These are phyloP conservation scores for Leccinum aurantiacum DNA, from an alignment of 768 basidiomycete species.

Conservation along the genomic window DNA sequence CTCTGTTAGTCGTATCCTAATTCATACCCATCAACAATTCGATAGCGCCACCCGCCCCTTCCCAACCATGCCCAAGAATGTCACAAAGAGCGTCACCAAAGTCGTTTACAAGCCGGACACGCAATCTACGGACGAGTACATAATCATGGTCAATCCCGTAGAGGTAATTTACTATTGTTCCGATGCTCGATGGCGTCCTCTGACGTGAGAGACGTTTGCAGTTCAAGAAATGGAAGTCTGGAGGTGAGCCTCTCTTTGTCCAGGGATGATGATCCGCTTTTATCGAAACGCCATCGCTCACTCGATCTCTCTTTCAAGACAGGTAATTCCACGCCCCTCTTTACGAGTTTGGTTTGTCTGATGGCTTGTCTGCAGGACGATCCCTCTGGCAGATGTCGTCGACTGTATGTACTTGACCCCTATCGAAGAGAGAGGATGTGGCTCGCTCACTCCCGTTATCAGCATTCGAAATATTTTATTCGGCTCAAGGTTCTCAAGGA, in stretches of 20 bases:
- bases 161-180: constrained; percentile 47
- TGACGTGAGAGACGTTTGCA: constrained; percentile 28
- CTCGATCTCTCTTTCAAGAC: constrained; percentile 43
- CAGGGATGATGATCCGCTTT: neutral
- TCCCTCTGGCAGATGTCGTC: constrained; percentile 74
- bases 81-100: constrained; percentile 62
- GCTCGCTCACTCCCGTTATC: neutral
- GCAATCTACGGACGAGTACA: constrained; percentile 71
- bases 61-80: constrained; percentile 41
- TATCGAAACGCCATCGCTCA: constrained; percentile 12
- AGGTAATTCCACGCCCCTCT: constrained; percentile 47
- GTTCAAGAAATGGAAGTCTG: constrained; percentile 78
- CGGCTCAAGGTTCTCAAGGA: constrained; percentile 78
- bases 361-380: constrained; percentile 44
- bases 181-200: constrained; percentile 2
- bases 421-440: neutral
- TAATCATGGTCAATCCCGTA: constrained; percentile 61
- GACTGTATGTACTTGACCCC: constrained; percentile 55
- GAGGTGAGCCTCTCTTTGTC: constrained; percentile 50
- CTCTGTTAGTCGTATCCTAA: constrained; percentile 14
- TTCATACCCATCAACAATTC: constrained; percentile 9
- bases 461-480: constrained; percentile 75
- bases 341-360: constrained; percentile 11
- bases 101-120: constrained; percentile 79
- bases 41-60: constrained; percentile 1